These are phyloP conservation scores for Pochonia chlamydosporia DNA, from an alignment of 2,329 filamentous ascomycete genomes.

Conservation along the genomic window DNA sequence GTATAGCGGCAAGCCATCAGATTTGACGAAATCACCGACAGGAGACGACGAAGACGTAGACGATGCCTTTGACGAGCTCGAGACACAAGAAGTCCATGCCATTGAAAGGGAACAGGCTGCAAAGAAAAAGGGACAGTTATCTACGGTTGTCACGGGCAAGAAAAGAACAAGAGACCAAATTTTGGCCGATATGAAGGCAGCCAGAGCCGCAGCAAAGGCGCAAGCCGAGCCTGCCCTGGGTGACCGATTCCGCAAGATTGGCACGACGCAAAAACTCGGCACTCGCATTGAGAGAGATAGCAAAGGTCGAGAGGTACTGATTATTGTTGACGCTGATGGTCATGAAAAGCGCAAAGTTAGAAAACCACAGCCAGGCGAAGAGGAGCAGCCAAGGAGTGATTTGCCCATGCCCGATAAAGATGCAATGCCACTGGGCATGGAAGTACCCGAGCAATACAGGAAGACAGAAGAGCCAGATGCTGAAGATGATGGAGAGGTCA, in stretches of 20 bases:
- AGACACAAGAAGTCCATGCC: slow-evolving; percentile 48
- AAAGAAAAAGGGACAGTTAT: slow-evolving; percentile 57
- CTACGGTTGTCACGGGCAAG: slow-evolving; percentile 48
- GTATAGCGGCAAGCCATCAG: slow-evolving; percentile 28
- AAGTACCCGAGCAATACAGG: slow-evolving; percentile 54
- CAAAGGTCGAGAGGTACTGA: slow-evolving; percentile 57
- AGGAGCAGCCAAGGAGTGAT: slow-evolving; percentile 30
- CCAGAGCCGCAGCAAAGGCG: slow-evolving; percentile 53
- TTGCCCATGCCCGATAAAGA: slow-evolving; percentile 50
- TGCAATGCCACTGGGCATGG: slow-evolving; percentile 57
- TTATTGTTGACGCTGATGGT: slow-evolving; percentile 60
- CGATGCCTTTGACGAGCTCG: slow-evolving; percentile 57
- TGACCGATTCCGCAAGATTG: slow-evolving; percentile 60
- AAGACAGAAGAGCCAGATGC: slow-evolving; percentile 34
- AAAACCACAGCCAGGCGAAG: slow-evolving; percentile 38
- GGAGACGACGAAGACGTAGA: slow-evolving; percentile 44
- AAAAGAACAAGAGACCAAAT: slow-evolving; percentile 63
- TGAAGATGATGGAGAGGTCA: slow-evolving; percentile 48
- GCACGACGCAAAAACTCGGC: slow-evolving; percentile 44
- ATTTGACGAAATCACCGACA: slow-evolving; percentile 21
- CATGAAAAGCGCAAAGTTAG: slow-evolving; percentile 61
- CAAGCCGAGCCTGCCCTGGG: slow-evolving; percentile 47
- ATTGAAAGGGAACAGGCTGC: slow-evolving; percentile 43
- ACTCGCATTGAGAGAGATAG: slow-evolving; percentile 56
- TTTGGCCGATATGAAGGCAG: slow-evolving; percentile 59